Evolutionary conservation across 495 filamentous ascomycete genomes (phyloP).

Genomic region (Neurospora intermedia): DNA sequence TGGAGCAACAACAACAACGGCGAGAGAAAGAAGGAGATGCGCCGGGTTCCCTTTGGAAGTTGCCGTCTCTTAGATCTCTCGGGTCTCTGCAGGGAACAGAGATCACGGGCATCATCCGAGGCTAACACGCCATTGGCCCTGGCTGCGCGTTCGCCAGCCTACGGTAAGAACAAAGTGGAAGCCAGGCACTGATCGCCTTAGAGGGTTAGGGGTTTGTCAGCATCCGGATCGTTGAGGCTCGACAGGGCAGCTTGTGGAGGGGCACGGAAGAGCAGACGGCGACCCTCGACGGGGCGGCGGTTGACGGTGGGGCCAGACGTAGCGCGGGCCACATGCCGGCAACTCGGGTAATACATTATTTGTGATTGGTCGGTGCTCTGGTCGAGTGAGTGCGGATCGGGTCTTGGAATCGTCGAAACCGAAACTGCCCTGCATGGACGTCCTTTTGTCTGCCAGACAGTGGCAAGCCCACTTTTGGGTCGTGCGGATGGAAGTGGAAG

Average conservation of each 20-base stretch:
- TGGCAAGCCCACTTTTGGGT: not conserved
- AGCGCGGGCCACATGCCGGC: constrained; percentile 15
- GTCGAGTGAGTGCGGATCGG: constrained; percentile 10
- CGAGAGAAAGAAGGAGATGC: no score
- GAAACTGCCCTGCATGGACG: not conserved
- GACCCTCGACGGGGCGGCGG: not conserved
- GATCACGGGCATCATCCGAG: not conserved
- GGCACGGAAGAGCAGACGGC: not conserved
- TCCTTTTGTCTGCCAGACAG: not conserved
- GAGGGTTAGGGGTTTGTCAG: not conserved
- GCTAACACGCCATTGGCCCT: not conserved
- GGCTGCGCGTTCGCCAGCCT: not conserved
- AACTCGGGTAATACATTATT: constrained; percentile 21
- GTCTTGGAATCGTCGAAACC: constrained; percentile 11
- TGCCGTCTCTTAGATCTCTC: not conserved
- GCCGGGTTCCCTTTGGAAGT: not conserved
- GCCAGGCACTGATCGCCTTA: not conserved
- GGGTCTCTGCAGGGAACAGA: not conserved
- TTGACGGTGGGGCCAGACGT: not conserved
- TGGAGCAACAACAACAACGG: not conserved
- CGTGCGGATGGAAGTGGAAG: not conserved
- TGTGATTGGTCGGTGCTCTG: constrained; percentile 14
- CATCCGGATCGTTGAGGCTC: not conserved
- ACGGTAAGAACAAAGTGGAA: no score
- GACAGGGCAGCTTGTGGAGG: not conserved